Base-by-base conservation (phyloP, 1,284 basidiomycete species). In the Apiotrichum siamense region DNA sequence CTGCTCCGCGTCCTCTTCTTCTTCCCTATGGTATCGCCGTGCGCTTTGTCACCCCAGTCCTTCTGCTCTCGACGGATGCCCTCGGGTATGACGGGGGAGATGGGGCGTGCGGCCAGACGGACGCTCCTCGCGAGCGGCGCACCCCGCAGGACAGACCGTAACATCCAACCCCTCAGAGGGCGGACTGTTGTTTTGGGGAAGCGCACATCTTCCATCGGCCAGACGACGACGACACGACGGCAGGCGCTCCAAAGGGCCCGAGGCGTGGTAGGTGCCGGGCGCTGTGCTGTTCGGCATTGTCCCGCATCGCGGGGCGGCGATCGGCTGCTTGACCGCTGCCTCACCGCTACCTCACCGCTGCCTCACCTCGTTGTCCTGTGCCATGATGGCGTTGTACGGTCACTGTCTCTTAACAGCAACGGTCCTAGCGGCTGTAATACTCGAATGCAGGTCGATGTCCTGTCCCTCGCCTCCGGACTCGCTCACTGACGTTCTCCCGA, bases 141-240 rank as follows among this genome's bases (percentile, higher is more conserved):
- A 37, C 55, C 55, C 55, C 55, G 55, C 55, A 57, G 55, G 55
- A 57, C 55, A 25, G 45, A 10, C 38, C 48, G 55, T 25, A 37
- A 10, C 12, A 24, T 24, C n/a, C n/a, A n/a, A n/a, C n/a, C 47
- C 35, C 9, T 21, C 18, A 41, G 32, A 46, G 41, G 50, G 55
- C 50, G 47, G 47, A 21, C 43, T 47, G 44, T 47, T 50, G 31
- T 51, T 53, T 53, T 52, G 55, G 55, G 55, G 54, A 56, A 31
- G 50, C 50, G 46, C 43, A 56, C 47, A 56, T n/a, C n/a, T n/a
- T n/a, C n/a, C n/a, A n/a, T n/a, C n/a, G n/a, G n/a, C n/a, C n/a
- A n/a, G n/a, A n/a, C n/a, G 36, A 23, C 27, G 13, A 25, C 13
- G 3, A 23, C 7, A 6, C 27, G 17, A 37, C 35, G 23, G 13